These are phyloP conservation scores for Cryptococcus sp. DNA, from an alignment of 1,284 basidiomycete genomes.

Conservation along the genomic window DNA sequence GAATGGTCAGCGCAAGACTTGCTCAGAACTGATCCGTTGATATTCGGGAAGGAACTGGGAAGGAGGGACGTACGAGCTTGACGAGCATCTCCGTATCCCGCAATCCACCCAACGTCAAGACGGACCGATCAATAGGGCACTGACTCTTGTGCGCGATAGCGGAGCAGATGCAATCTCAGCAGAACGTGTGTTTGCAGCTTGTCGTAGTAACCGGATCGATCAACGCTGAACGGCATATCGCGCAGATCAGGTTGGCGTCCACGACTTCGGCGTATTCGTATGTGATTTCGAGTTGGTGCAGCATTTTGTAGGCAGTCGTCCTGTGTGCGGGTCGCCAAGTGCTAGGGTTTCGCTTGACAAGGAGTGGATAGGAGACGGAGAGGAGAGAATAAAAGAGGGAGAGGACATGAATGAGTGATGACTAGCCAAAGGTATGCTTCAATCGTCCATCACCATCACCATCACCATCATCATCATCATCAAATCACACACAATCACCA, in stretches of 20 bases:
- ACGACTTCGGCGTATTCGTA: slow-evolving; percentile 46
- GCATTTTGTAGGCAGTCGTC: too few relatives aligned
- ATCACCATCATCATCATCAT: too few relatives aligned
- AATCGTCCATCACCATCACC: too few relatives aligned
- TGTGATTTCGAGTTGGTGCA: slow-evolving; percentile 23
- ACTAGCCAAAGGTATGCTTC: too few relatives aligned
- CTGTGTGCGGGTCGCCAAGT: too few relatives aligned
- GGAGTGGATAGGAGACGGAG: too few relatives aligned
- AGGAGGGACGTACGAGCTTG: slow-evolving; percentile 24
- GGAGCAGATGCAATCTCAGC: slow-evolving; percentile 68
- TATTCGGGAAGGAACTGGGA: not conserved
- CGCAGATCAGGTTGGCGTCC: slow-evolving; percentile 63
- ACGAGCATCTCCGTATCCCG: slow-evolving; percentile 26
- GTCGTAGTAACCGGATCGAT: slow-evolving; percentile 67
- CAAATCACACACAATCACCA: too few relatives aligned
- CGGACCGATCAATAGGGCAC: slow-evolving; percentile 80
- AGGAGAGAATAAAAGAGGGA: too few relatives aligned
- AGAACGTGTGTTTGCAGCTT: slow-evolving; percentile 81
- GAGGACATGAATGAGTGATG: too few relatives aligned
- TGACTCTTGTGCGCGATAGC: slow-evolving; percentile 60
- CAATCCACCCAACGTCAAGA: slow-evolving; percentile 53
- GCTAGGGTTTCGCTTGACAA: too few relatives aligned
- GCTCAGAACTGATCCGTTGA: not conserved
- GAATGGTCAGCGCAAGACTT: not conserved
- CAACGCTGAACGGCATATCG: slow-evolving; percentile 82